Evolutionary conservation across 2,329 filamentous ascomycete genomes (phyloP).

Genomic region (Arthrinium phaeospermum): DNA sequence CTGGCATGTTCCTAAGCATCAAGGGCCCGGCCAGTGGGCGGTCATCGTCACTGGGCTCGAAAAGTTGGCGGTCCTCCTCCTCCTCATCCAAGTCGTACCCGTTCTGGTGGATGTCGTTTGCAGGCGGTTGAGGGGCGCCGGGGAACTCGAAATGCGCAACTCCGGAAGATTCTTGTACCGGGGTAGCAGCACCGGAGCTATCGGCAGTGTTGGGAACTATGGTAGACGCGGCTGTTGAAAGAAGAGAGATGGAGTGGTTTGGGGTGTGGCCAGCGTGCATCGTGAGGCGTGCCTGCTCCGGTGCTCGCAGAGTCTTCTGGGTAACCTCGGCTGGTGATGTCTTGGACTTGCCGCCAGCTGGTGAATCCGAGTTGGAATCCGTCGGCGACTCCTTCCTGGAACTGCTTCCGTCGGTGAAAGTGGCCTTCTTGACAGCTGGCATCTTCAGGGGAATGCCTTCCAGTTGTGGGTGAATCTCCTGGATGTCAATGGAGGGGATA

Average conservation of each 20-base stretch:
- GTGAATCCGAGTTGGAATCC: constrained; percentile 35
- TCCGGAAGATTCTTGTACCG: constrained; percentile 22
- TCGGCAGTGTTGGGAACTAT: constrained; percentile 45
- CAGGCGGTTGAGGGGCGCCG: constrained; percentile 11
- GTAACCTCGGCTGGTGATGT: constrained; percentile 48
- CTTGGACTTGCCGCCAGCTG: constrained; percentile 31
- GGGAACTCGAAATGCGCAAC: constrained; percentile 28
- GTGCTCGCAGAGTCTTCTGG: constrained; percentile 52
- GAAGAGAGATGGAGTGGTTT: constrained; percentile 59
- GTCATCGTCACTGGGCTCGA: constrained; percentile 51
- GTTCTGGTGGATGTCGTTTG: background rate
- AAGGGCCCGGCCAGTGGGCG: constrained; percentile 56
- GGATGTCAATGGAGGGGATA: constrained; percentile 60
- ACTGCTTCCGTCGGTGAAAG: constrained; percentile 51
- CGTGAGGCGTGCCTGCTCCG: constrained; percentile 57
- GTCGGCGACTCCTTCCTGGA: constrained; percentile 39
- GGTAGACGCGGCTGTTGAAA: constrained; percentile 52
- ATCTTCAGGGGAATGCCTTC: constrained; percentile 64
- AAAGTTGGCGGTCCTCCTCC: constrained; percentile 32
- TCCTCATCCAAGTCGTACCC: constrained; percentile 22
- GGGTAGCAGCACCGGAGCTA: constrained; percentile 47
- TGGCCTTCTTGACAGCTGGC: constrained; percentile 57
- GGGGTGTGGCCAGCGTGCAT: constrained; percentile 70
- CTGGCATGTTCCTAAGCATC: constrained; percentile 61
- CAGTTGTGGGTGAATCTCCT: constrained; percentile 62